Evolutionary conservation across 1,284 basidiomycete genomes (phyloP).

Genomic region (Stereum hirsutum): DNA sequence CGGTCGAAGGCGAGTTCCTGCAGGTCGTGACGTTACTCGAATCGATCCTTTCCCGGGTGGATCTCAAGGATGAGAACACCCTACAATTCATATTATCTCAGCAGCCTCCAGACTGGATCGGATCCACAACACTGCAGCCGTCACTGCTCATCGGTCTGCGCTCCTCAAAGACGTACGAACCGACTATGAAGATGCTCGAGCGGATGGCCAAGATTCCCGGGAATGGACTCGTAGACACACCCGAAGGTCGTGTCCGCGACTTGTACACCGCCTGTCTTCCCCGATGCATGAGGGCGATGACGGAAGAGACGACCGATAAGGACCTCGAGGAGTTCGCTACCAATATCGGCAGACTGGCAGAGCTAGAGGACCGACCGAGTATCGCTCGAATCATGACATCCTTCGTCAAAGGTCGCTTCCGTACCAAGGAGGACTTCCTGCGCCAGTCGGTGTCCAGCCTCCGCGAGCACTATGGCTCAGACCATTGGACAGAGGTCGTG

Average conservation of each 20-base stretch:
- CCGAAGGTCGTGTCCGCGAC: slow-evolving; percentile 70
- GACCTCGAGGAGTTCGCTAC: slow-evolving; percentile 64
- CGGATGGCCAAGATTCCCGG: slow-evolving; percentile 57
- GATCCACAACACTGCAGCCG: slow-evolving; percentile 59
- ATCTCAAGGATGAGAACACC: slow-evolving; percentile 61
- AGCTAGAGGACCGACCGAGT: slow-evolving; percentile 61
- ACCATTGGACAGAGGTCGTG: slow-evolving; percentile 69
- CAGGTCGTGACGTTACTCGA: slow-evolving; percentile 66
- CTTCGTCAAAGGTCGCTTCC: slow-evolving; percentile 82
- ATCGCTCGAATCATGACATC: slow-evolving; percentile 85
- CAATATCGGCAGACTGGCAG: slow-evolving; percentile 68
- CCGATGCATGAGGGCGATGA: slow-evolving; percentile 82
- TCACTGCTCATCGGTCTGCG: slow-evolving; percentile 77
- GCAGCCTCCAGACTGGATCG: slow-evolving; percentile 70
- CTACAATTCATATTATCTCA: slow-evolving; percentile 58
- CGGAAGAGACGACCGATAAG: slow-evolving; percentile 52
- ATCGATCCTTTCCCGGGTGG: slow-evolving; percentile 61
- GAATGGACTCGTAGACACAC: slow-evolving; percentile 63
- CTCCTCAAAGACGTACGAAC: slow-evolving; percentile 63
- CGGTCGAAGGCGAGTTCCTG: slow-evolving; percentile 75
- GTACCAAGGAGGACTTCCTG: slow-evolving; percentile 90
- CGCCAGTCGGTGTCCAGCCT: slow-evolving; percentile 83
- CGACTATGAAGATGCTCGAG: slow-evolving; percentile 67
- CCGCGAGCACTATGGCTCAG: slow-evolving; percentile 70
- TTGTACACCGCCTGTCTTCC: slow-evolving; percentile 82